These are phyloP conservation scores for Boletus subparvulus DNA, from an alignment of 768 basidiomycete genomes.

Conservation along the genomic window DNA sequence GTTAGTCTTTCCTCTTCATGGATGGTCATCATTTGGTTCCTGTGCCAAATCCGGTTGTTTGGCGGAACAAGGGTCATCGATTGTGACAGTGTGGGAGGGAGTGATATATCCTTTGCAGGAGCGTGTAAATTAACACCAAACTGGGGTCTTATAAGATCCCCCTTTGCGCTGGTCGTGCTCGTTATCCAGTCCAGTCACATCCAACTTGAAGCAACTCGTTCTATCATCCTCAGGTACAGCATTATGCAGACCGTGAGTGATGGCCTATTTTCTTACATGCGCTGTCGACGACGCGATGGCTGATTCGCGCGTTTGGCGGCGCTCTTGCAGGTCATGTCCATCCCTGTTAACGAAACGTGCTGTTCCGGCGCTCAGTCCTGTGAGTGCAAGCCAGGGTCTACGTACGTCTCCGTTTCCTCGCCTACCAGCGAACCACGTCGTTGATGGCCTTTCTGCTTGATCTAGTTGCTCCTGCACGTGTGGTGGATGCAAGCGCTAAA, in stretches of 20 bases:
- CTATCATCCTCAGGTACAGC: neutral
- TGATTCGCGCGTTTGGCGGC: neutral
- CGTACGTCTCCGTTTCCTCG: neutral
- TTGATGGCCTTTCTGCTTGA: neutral
- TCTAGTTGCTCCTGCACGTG: slow-evolving; percentile 15
- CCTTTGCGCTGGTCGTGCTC: neutral
- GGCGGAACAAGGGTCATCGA: neutral
- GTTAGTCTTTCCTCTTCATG: neutral
- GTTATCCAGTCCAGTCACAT: neutral
- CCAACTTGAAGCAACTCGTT: neutral
- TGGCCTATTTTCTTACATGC: neutral
- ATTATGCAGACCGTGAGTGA: slow-evolving; percentile 24
- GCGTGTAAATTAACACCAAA: slow-evolving; percentile 3
- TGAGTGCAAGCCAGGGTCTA: neutral
- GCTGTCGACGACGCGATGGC: neutral
- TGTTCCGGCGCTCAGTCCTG: slow-evolving; percentile 4
- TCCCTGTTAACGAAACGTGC: slow-evolving; percentile 15
- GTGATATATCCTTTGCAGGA: neutral
- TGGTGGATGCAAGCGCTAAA: slow-evolving; percentile 15
- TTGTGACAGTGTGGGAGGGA: neutral
- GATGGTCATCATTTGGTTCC: neutral
- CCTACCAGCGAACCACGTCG: neutral
- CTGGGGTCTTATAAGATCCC: slow-evolving; percentile 3
- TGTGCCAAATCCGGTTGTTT: neutral
- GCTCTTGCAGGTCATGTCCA: slow-evolving; percentile 2